These are phyloP conservation scores for Arthroderma sp. DNA, from an alignment of 2,329 filamentous ascomycete species.

Conservation along the genomic window DNA sequence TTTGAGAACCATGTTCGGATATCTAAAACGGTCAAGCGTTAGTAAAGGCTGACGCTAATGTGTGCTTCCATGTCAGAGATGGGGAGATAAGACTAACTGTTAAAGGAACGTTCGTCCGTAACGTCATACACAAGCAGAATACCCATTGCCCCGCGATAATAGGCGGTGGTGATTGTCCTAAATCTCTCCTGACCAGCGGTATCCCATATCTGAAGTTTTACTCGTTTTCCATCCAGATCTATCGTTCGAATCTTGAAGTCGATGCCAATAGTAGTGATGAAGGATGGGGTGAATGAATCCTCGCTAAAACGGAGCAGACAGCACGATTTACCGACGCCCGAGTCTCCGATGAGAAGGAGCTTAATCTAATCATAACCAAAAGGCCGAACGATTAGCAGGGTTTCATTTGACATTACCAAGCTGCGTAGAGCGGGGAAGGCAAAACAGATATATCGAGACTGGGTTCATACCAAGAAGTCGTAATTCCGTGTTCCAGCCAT, in stretches of 20 bases:
- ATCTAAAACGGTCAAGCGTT: slow-evolving; percentile 35
- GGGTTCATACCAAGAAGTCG: slow-evolving; percentile 75
- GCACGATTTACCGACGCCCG: slow-evolving; percentile 93
- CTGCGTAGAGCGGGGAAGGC: neutral
- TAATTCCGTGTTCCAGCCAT: slow-evolving; percentile 99
- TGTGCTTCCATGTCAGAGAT: slow-evolving; percentile 1
- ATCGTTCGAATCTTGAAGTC: slow-evolving; percentile 99
- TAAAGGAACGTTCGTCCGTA: slow-evolving; percentile 88
- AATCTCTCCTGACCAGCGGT: slow-evolving; percentile 97
- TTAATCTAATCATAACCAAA: slow-evolving; percentile 56
- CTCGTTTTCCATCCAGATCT: slow-evolving; percentile 94
- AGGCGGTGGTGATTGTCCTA: slow-evolving; percentile 95
- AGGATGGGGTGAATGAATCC: slow-evolving; percentile 92
- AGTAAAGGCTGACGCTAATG: slow-evolving; percentile 13
- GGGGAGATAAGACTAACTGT: slow-evolving; percentile 51
- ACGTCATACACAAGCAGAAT: slow-evolving; percentile 97
- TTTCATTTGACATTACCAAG: too few relatives aligned
- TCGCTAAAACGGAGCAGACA: slow-evolving; percentile 93
- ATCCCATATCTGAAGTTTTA: slow-evolving; percentile 99
- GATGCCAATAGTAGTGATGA: slow-evolving; percentile 98
- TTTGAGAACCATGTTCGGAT: slow-evolving; percentile 99
- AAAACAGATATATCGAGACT: slow-evolving; percentile 4
- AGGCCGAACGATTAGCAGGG: too few relatives aligned
- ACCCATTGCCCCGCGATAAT: slow-evolving; percentile 97
- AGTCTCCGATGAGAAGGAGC: slow-evolving; percentile 90